Evolutionary conservation across 140 eudicot genomes (phyloP).

Genomic region (Cichorium intybus): DNA sequence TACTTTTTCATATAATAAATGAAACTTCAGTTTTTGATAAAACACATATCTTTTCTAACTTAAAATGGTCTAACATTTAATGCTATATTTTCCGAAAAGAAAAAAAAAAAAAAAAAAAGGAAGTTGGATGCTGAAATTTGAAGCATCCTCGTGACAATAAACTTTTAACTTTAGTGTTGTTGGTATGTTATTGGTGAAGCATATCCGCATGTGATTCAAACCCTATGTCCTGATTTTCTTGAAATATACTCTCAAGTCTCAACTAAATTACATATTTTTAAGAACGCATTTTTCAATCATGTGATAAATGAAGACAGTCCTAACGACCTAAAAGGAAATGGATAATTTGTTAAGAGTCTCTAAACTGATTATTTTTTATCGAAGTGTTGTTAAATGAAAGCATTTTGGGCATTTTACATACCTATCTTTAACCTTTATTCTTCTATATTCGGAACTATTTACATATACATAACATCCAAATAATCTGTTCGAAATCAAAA

Average conservation of each 20-base stretch:
- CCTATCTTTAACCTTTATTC: too few species aligned
- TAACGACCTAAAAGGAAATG: too few species aligned
- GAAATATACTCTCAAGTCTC: not conserved
- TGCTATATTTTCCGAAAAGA: not conserved
- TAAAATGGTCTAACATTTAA: not conserved
- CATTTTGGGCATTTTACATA: too few species aligned
- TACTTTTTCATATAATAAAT: too few species aligned
- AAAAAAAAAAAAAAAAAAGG: not conserved
- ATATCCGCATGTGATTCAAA: constrained; percentile 20
- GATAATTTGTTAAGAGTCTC: too few species aligned
- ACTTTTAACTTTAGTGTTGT: constrained; percentile 30
- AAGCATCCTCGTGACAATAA: constrained; percentile 30
- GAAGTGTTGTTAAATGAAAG: too few species aligned
- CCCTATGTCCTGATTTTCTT: constrained; percentile 13
- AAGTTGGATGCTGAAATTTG: not conserved
- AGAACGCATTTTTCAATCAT: not conserved
- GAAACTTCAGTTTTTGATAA: not conserved
- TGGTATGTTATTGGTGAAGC: constrained; percentile 16
- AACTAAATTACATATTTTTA: not conserved
- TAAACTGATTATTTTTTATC: too few species aligned
- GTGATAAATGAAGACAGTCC: not conserved
- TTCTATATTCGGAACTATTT: too few species aligned
- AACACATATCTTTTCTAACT: not conserved
- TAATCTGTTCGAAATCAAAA: too few species aligned
- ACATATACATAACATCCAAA: too few species aligned